Base-by-base conservation (phyloP, 495 filamentous ascomycete genomes). In the Rusavskia elegans region DNA sequence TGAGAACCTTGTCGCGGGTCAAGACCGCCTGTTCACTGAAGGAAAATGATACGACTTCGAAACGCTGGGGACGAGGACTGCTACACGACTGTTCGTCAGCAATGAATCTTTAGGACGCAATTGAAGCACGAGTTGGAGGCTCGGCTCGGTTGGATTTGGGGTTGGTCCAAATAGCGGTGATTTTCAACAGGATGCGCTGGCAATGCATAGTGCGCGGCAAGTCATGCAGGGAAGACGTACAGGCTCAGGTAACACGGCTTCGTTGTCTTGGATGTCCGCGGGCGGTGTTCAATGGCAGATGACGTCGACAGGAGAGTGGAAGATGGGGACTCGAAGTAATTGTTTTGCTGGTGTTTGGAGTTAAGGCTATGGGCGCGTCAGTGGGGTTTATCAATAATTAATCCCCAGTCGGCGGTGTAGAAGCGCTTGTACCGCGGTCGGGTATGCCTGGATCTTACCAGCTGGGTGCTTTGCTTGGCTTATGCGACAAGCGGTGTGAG, bases 111-210 rank as follows among this genome's bases (percentile, higher is more conserved):
- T 50, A n/a, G 50, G 48, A 25, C 3, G 25, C 45, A 21, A 42
- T n/a, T 13, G 44, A 29, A 23, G 44, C 23, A 46, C 4, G 51
- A 46, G n/a, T 11, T 36, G 23, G 44, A 17, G 23, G 53, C 19
- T 35, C 41, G 49, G 39, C 19, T 36, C 30, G 54, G 48, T 41
- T 37, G 37, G 53, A 52, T 38, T 49, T 53, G 45, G 49, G 44
- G 40, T 40, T 8, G 54, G 45, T 39, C 46, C 32, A 58, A 57
- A 56, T 44, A 41, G 57, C 59, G 59, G 59, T 57, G 51, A 53
- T n/a, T n/a, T 58, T 48, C 11, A 58, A 57, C 48, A 45, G 54
- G 59, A 62, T 62, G 59, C 53, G 59, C 58, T 62, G 59, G 57
- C 59, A 62, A 19, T 59, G 57, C 53, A 59, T 59, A 56, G 58